Base-by-base conservation (phyloP, 1,139 yeast genomes). In the Candida pseudoviswanathii region DNA sequence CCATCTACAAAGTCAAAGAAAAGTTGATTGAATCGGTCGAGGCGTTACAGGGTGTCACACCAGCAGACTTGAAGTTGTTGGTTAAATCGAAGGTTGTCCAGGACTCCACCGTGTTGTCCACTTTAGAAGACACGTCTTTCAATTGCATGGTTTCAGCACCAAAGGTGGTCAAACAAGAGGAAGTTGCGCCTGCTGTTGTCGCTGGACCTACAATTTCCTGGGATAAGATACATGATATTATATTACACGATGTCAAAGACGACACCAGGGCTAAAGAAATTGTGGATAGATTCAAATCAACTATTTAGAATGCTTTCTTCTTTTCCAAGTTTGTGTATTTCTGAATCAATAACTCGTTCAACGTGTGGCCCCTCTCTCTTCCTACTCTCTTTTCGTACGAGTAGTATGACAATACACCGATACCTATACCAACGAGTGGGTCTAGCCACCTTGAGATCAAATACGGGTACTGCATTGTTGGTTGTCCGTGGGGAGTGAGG, bases 381-480 rank as follows among this genome's bases (percentile, higher is more conserved):
- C 78, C 81, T 1, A 73, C 74, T 54, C 88, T 69, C 50, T 62
- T 67, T 60, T 86, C 92, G 52, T 83, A 82, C 6, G 82, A 67
- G 54, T 79, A 83, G 61, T 82, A 86, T 2, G 89, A 82, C 4
- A 78, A 67, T 0, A 75, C 72, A 0, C 92, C 92, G 3, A 85
- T 75, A 0, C 73, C 64, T 1, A 85, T 58, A 1, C 86, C 90
- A 53, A 84, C 75, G 2, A 84, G 27, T 1, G 90, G 89, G 60
- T 86, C 92, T 0, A 72, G 60, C 33, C 63, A 60, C 60, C 75
- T 66, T 3, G 73, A 66, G 9, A 73, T 63, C 54, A 73, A 67
- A 60, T 71, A 73, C 25, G 70, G 73, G 51, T 71, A 73, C 57
- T 70, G 75, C 72, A 68, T 68, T 39, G 26, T 31, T 33, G 30